Evolutionary conservation across 2,329 filamentous ascomycete genomes (phyloP).

Genomic region (Hymenoscyphus fraxineus): DNA sequence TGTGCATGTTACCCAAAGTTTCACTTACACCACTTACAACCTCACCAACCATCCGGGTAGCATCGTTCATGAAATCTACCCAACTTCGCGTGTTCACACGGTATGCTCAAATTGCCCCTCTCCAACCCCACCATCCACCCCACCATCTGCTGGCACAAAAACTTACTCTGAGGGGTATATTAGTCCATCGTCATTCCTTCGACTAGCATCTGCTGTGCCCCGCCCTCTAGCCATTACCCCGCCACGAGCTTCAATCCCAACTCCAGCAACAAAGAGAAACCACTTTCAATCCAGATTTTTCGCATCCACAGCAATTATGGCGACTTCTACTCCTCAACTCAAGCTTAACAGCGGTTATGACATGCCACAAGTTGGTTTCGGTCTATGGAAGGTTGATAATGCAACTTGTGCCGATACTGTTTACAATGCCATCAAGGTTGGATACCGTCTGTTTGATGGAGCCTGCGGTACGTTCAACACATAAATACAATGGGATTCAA

Average conservation of each 20-base stretch:
- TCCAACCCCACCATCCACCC: background rate
- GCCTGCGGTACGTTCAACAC: constrained; percentile 46
- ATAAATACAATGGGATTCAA: background rate
- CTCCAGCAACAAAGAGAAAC: constrained; percentile 2
- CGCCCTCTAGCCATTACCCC: background rate
- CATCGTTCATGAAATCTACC: background rate
- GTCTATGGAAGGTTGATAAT: constrained; percentile 68
- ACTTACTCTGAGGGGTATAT: background rate
- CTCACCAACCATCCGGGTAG: background rate
- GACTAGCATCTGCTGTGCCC: background rate
- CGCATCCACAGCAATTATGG: constrained; percentile 29
- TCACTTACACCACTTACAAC: background rate
- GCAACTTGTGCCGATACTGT: constrained; percentile 61
- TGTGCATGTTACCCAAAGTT: background rate
- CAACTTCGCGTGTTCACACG: background rate
- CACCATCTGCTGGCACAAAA: background rate
- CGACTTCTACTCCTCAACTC: constrained; percentile 35
- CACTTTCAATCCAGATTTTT: constrained; percentile 14
- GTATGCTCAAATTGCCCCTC: background rate
- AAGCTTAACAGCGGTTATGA: constrained; percentile 46
- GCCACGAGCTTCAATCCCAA: background rate
- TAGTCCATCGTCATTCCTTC: background rate
- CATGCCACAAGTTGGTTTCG: constrained; percentile 61
- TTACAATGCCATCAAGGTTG: constrained; percentile 61
- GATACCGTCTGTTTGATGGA: constrained; percentile 58